These are phyloP conservation scores for Pontederia crassipes DNA, from an alignment of 176 grass and related monocot species.

Conservation along the genomic window DNA sequence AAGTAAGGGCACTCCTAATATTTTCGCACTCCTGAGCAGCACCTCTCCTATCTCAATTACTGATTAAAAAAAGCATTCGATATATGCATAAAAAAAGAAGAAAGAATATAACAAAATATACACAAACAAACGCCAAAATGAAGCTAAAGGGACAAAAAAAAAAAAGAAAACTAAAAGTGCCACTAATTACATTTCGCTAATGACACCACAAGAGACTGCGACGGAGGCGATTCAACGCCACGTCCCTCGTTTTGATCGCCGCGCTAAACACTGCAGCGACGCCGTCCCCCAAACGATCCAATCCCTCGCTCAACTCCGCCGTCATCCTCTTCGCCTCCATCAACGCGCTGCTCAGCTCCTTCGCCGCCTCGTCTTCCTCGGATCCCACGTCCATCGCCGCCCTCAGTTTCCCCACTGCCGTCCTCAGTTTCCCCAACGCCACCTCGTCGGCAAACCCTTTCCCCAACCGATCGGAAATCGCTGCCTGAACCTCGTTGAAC, in stretches of 20 bases:
- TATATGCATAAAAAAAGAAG: too few species aligned
- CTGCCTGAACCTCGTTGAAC: background rate
- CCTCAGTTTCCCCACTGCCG: constrained; percentile 16
- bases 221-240: constrained; percentile 36
- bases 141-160: too few species aligned
- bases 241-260: constrained; percentile 48
- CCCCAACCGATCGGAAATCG: background rate
- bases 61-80: too few species aligned
- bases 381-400: constrained; percentile 1
- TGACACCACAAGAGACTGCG: too few species aligned
- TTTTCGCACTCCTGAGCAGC: too few species aligned
- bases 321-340: constrained; percentile 38
- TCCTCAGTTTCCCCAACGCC: constrained; percentile 15
- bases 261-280: constrained; percentile 54
- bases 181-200: too few species aligned
- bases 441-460: background rate
- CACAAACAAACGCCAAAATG: too few species aligned
- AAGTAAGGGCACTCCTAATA: too few species aligned
- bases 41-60: too few species aligned
- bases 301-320: constrained; percentile 39
- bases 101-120: too few species aligned
- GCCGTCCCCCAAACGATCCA: constrained; percentile 43
- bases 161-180: too few species aligned
- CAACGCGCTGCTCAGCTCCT: constrained; percentile 1
- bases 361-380: constrained; percentile 10